Percentiles rank a stretch among this genome's conserved stretches.
Conservation (phyloP, 441 rosid species). For the Manihot esculenta region DNA sequence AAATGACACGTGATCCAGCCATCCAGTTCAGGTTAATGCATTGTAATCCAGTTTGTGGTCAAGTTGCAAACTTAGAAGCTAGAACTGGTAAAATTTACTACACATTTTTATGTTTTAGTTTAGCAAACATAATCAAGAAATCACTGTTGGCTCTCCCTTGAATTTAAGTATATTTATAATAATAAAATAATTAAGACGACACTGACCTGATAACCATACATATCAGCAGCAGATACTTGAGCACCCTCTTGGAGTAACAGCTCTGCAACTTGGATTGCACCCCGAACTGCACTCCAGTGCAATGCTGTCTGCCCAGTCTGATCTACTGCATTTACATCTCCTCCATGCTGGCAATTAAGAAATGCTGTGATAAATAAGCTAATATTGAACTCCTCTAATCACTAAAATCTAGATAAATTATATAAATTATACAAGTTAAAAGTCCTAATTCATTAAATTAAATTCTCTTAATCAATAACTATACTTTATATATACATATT, state of each 20-base stretch:
- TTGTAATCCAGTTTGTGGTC: neutral
- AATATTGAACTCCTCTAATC: neutral
- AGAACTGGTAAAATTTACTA: constrained; percentile 4
- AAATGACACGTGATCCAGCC: neutral
- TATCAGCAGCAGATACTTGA: constrained; percentile 63
- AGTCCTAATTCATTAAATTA: neutral
- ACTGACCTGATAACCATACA: constrained; percentile 86
- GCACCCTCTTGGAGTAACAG: constrained; percentile 89
- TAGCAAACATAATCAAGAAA: constrained; percentile 8
- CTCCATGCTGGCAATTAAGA: constrained; percentile 65
- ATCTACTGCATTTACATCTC: constrained; percentile 81
- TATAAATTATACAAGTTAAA: neutral
- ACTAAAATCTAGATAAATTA: neutral
- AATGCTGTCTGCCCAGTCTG: constrained; percentile 94
- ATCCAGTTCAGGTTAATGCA: neutral
- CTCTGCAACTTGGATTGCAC: constrained; percentile 81
- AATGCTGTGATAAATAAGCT: neutral
- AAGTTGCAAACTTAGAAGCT: neutral
- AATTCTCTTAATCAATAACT: neutral
- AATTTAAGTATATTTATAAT: constrained; percentile 15
- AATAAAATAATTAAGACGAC: neutral
- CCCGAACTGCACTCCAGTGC: constrained; percentile 99
- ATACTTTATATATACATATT: neutral
- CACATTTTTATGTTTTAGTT: constrained; percentile 2
- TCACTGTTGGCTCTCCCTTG: neutral